phyloP scores from a whole-genome alignment of 345 rosid species.

The Bruguiera sexangula region DNA sequence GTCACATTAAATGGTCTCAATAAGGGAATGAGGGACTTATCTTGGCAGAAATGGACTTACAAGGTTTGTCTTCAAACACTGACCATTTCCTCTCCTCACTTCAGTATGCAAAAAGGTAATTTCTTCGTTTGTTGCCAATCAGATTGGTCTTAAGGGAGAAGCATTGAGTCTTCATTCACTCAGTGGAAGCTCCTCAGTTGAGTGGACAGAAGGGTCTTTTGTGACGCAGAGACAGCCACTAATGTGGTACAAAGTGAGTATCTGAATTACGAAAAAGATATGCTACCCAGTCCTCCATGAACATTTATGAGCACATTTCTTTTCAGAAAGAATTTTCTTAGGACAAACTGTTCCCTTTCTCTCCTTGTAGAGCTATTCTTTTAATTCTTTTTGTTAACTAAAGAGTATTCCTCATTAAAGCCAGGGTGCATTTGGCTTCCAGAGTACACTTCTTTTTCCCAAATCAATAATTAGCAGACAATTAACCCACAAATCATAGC shows the following conservation, averaged over 20 bases:
- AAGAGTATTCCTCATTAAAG: background rate
- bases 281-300: background rate
- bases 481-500: background rate
- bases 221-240: constrained; percentile 82
- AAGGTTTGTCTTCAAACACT: constrained; percentile 48
- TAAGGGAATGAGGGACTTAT: constrained; percentile 77
- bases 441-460: background rate
- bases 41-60: constrained; percentile 98
- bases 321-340: background rate
- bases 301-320: too few relatives aligned
- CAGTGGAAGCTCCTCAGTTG: constrained; percentile 79
- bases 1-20: constrained; percentile 69
- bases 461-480: too few relatives aligned
- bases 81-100: background rate
- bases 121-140: constrained; percentile 14
- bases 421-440: background rate
- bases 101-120: constrained; percentile 4
- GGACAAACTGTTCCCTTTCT: background rate
- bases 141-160: constrained; percentile 98
- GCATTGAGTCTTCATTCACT: constrained; percentile 81
- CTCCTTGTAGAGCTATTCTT: background rate
- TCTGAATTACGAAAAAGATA: constrained; percentile 1
- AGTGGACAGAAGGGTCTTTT: constrained; percentile 80
- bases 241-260: constrained; percentile 84
- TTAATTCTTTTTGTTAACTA: background rate